Evolutionary conservation across 2,329 filamentous ascomycete genomes (phyloP).

Genomic region (Alternaria sp.): DNA sequence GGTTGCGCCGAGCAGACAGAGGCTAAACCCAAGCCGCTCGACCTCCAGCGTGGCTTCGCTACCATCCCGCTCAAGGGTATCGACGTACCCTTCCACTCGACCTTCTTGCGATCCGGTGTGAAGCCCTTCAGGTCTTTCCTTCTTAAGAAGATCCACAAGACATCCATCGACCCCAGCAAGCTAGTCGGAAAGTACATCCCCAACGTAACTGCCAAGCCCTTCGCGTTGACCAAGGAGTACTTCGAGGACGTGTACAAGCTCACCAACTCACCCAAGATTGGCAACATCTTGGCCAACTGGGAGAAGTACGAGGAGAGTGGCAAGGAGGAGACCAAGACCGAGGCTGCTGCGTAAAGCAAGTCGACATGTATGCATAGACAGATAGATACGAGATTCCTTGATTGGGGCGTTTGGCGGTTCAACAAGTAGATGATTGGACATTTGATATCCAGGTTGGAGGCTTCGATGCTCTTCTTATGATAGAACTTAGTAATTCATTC

Average conservation of each 20-base stretch:
- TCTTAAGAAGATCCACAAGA: conserved; percentile 99
- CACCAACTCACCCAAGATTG: conserved; percentile 81
- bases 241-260: conserved; percentile 98
- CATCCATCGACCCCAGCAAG: conserved; percentile 95
- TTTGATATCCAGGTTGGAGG: conserved; percentile 10
- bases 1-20: conserved; percentile 86
- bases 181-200: conserved; percentile 98
- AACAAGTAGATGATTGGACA: background rate
- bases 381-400: background rate
- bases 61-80: conserved; percentile 97
- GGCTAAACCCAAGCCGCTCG: conserved; percentile 84
- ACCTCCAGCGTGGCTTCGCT: conserved; percentile 92
- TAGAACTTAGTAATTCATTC: conserved; percentile 5
- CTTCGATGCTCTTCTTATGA: conserved; percentile 1
- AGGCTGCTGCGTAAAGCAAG: conserved; percentile 24
- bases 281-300: conserved; percentile 80
- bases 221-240: conserved; percentile 96
- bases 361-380: background rate
- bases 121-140: conserved; percentile 99
- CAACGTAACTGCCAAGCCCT: conserved; percentile 95
- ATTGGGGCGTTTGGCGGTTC: conserved; percentile 1
- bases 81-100: conserved; percentile 98
- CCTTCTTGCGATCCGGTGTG: conserved; percentile 95
- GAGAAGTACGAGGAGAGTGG: conserved; percentile 57
- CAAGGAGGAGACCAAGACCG: conserved; percentile 33